phyloP scores from a whole-genome alignment of 768 basidiomycete species.

The Phlebiopsis gigantea region DNA sequence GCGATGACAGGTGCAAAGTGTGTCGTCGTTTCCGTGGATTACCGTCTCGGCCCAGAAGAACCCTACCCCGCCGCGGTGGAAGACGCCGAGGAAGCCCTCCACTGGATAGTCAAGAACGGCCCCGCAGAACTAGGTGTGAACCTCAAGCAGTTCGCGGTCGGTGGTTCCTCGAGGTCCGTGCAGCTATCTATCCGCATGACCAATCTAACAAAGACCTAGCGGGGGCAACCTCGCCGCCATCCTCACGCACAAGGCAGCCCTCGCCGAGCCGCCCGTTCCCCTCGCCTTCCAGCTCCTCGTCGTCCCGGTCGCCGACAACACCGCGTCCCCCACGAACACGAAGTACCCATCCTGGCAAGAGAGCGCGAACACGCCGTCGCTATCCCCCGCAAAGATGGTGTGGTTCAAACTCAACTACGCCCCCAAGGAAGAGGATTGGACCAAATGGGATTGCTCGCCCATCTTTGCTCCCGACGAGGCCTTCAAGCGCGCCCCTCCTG shows the following conservation, averaged over 20 bases:
- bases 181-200: neutral
- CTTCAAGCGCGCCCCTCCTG: slow-evolving; percentile 44
- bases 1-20: slow-evolving; percentile 45
- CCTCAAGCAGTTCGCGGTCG: slow-evolving; percentile 53
- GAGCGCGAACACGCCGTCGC: slow-evolving; percentile 54
- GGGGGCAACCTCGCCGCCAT: slow-evolving; percentile 70
- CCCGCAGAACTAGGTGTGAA: slow-evolving; percentile 42
- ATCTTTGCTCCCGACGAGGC: slow-evolving; percentile 58
- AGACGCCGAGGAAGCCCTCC: slow-evolving; percentile 61
- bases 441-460: slow-evolving; percentile 67
- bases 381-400: slow-evolving; percentile 57
- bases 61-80: slow-evolving; percentile 69
- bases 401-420: slow-evolving; percentile 74
- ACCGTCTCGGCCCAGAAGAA: slow-evolving; percentile 67
- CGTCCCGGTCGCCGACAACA: slow-evolving; percentile 73
- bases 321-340: slow-evolving; percentile 37
- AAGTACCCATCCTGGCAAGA: slow-evolving; percentile 48
- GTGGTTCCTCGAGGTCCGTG: slow-evolving; percentile 63
- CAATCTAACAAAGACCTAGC: slow-evolving; percentile 28
- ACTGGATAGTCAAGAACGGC: slow-evolving; percentile 54
- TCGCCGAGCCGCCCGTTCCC: slow-evolving; percentile 42
- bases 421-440: slow-evolving; percentile 53
- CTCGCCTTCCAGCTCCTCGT: slow-evolving; percentile 59
- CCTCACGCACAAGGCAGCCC: slow-evolving; percentile 56
- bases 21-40: slow-evolving; percentile 63